These are phyloP conservation scores for Geotrichum carabidarum DNA, from an alignment of 1,139 yeast species.

Conservation along the genomic window DNA sequence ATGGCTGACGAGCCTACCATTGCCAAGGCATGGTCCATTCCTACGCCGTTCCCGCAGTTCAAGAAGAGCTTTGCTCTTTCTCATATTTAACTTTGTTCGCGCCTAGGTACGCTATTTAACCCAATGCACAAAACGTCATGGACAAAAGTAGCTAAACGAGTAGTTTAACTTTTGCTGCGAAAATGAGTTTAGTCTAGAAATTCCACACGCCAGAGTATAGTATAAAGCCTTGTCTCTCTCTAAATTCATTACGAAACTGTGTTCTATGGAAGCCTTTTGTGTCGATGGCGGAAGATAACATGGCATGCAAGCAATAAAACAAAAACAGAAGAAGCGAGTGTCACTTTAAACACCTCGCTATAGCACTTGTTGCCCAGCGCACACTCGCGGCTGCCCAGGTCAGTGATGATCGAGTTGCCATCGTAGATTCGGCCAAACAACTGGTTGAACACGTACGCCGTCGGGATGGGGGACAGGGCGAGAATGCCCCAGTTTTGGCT, in stretches of 20 bases:
- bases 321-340: constrained; percentile 22
- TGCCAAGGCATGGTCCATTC: background rate
- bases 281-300: background rate
- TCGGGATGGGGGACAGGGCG: constrained; percentile 39
- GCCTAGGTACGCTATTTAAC: too few species aligned
- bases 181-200: background rate
- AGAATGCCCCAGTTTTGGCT: constrained; percentile 78
- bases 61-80: background rate
- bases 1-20: constrained; percentile 36
- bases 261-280: too few species aligned
- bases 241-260: too few species aligned
- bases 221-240: too few species aligned
- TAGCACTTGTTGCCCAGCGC: constrained; percentile 26
- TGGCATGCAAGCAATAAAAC: background rate
- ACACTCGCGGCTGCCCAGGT: constrained; percentile 24
- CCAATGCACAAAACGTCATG: background rate
- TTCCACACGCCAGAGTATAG: background rate
- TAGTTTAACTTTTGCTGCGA: too few species aligned
- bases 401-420: constrained; percentile 25
- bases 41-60: background rate
- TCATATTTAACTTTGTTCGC: too few species aligned
- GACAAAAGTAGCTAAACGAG: background rate
- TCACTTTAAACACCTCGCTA: constrained; percentile 24
- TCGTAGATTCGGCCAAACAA: constrained; percentile 40
- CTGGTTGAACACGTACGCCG: constrained; percentile 38